Evolutionary conservation across 768 basidiomycete genomes (phyloP).

Genomic region (Hygrocybe coccinea): DNA sequence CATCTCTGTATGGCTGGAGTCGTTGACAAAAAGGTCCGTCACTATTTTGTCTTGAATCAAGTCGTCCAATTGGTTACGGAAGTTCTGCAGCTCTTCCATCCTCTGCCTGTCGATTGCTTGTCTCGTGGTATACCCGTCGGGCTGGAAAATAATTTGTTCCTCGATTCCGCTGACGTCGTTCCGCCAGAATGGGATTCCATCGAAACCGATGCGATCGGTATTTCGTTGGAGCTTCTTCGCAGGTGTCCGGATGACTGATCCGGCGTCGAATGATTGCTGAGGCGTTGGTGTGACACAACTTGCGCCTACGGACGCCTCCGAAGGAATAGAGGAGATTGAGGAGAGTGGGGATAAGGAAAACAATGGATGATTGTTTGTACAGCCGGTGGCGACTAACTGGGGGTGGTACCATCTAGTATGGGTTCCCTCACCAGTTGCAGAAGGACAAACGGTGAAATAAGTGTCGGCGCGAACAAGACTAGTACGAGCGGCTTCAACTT

Average conservation of each 20-base stretch:
- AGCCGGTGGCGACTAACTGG: not conserved
- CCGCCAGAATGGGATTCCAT: not conserved
- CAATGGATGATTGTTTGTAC: not conserved
- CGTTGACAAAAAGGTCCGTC: not conserved
- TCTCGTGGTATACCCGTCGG: not conserved
- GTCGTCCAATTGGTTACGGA: not conserved
- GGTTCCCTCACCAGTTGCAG: constrained; percentile 9
- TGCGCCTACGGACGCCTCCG: not conserved
- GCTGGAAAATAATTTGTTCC: not conserved
- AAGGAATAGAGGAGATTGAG: not conserved
- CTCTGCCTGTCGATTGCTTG: not conserved
- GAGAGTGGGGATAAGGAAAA: not conserved
- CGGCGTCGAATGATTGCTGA: not conserved
- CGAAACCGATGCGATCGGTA: not conserved
- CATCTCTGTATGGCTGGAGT: not conserved
- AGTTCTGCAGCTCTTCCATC: not conserved
- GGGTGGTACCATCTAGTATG: constrained; percentile 7
- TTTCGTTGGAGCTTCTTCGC: constrained; percentile 1
- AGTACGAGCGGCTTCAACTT: not conserved
- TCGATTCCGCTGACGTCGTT: not conserved
- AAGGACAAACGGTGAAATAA: constrained; percentile 5
- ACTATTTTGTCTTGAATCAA: not conserved
- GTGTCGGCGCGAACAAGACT: not conserved
- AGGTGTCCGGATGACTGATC: constrained; percentile 6
- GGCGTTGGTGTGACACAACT: constrained; percentile 7